Evolutionary conservation across 2,329 filamentous ascomycete species (phyloP), one percentile per base, ranked within the genome.

Genomic region (Thelonectria olida): DNA sequence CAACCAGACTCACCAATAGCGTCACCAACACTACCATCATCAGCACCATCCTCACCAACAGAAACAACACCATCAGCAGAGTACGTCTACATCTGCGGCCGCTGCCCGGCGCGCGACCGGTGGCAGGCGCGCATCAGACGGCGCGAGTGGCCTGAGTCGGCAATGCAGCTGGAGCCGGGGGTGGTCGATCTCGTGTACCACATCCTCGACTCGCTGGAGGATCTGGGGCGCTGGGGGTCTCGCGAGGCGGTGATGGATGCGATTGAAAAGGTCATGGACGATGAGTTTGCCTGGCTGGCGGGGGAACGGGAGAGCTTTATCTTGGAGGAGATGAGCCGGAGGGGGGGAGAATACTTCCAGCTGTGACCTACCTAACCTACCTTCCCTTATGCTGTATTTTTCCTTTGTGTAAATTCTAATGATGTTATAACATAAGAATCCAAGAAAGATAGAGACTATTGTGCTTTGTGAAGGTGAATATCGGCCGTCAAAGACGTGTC

Each of bases 151-250:
- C 67, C 64, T 0, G 7, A 13, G 3, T 20, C 39, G 10, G 15
- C 56, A 7, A 19, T 13, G 13, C 27, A 61, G 1, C 25, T 67
- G 2, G 65, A 67, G 25, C 49, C 50, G 19, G 65, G 64, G 2
- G 62, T 72, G 15, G 61, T 62, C 9, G 28, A 20, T 7, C 17
- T 73, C 3, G 28, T 72, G 9, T 71, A 66, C 44, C 53, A 62
- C 17, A n/a, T 52, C 10, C 51, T 63, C 2, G 20, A 59, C 0
- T 17, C 39, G 1, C 34, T 67, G 7, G 67, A 71, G 53, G 36
- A 51, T 13, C 0, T 10, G 3, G n/a, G 2, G 0, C 4, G 10
- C 39, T 42, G n/a, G n/a, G n/a, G n/a, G 2, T 17, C 22, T 1
- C n/a, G 15, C 12, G 2, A 8, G 1, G 20, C 31, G 0, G 19